Evolutionary conservation across 305 asterid genomes (phyloP).

Genomic region (Solanum hybrid): DNA sequence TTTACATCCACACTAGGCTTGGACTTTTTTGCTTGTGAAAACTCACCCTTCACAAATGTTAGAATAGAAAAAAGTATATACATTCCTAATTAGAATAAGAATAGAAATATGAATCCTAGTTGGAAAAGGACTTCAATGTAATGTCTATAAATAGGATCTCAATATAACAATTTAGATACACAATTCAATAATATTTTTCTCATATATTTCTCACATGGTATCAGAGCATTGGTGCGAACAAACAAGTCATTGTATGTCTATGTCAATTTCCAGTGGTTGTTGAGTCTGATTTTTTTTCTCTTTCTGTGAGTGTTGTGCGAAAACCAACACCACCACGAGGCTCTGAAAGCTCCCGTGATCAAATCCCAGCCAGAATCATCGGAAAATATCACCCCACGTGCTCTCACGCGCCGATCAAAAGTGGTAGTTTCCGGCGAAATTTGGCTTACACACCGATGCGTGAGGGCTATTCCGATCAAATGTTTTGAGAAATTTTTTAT

Average conservation of each 20-base stretch:
- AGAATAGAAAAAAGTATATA: neutral
- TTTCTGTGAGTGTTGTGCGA: neutral
- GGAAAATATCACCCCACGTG: neutral
- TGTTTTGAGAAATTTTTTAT: neutral
- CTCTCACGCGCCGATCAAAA: neutral
- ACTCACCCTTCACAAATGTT: neutral
- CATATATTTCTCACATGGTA: neutral
- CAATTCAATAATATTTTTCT: neutral
- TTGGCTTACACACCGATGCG: neutral
- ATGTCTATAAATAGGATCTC: neutral
- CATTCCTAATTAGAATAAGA: neutral
- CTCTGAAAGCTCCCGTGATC: neutral
- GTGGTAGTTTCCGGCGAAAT: neutral
- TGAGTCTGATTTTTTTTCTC: neutral
- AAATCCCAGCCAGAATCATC: neutral
- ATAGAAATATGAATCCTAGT: neutral
- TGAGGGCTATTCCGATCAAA: neutral
- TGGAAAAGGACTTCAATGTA: neutral
- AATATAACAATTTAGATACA: neutral
- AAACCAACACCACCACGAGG: neutral
- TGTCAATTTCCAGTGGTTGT: neutral
- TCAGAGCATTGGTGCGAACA: neutral
- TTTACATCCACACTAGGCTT: neutral
- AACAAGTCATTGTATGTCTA: neutral
- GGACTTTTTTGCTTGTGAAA: neutral